Percentiles rank a stretch among this genome's conserved stretches.
phyloP scores from a whole-genome alignment of 768 basidiomycete genomes.

The Lentinula aciculospora region DNA sequence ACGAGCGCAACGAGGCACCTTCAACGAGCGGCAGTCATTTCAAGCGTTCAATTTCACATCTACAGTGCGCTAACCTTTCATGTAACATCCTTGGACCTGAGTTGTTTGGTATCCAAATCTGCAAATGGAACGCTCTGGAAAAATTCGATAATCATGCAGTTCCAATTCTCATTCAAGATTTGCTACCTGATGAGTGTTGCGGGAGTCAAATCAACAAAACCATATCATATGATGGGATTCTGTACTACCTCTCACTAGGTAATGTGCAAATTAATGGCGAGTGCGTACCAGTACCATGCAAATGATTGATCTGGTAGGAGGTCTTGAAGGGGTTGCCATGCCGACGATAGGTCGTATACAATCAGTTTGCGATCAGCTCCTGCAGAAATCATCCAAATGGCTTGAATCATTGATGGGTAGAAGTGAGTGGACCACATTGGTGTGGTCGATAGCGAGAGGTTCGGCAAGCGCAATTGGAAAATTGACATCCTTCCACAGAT shows the following conservation, averaged over 20 bases:
- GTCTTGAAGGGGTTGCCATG: conserved; percentile 32
- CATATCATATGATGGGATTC: too few relatives aligned
- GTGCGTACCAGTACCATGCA: conserved; percentile 28
- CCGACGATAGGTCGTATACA: conserved; percentile 41
- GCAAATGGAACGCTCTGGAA: conserved; percentile 27
- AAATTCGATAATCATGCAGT: conserved; percentile 38
- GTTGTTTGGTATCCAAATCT: conserved; percentile 37
- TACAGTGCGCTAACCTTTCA: conserved; percentile 29
- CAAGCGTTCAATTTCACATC: too few relatives aligned
- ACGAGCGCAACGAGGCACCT: conserved; percentile 15
- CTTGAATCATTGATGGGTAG: conserved; percentile 37
- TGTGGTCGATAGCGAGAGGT: conserved; percentile 35
- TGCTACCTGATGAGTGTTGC: conserved; percentile 30
- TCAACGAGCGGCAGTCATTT: neutral
- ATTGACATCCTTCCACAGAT: conserved; percentile 37
- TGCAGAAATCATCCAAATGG: conserved; percentile 39
- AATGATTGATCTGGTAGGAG: conserved; percentile 39
- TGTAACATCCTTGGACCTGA: conserved; percentile 35
- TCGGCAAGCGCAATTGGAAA: conserved; percentile 22
- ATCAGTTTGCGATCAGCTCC: conserved; percentile 43
- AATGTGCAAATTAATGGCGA: conserved; percentile 35
- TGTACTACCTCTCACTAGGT: conserved; percentile 36
- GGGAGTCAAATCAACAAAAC: too few relatives aligned
- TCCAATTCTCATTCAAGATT: conserved; percentile 50
- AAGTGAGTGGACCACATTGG: conserved; percentile 35